Evolutionary conservation across 768 basidiomycete genomes (phyloP).

Genomic region (Naganishia onofrii): DNA sequence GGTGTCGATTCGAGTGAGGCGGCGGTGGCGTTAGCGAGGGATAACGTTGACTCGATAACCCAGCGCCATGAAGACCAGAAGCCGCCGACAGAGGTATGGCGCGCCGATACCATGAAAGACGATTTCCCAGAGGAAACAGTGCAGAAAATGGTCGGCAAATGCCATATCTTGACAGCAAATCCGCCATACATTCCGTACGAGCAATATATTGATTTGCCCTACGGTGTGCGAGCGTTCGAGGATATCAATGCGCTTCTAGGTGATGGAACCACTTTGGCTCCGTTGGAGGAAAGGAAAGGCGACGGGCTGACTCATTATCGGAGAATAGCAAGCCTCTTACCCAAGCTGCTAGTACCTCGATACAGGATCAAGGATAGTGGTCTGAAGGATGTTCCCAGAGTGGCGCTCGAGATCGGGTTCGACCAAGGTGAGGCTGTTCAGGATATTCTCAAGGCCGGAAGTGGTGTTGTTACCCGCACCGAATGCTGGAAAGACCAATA

Average conservation of each 20-base stretch:
- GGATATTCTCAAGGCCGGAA: slow-evolving; percentile 56
- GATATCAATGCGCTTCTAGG: slow-evolving; percentile 78
- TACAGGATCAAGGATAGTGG: slow-evolving; percentile 19
- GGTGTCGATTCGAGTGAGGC: not conserved
- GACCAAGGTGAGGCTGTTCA: slow-evolving; percentile 67
- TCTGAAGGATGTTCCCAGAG: slow-evolving; percentile 36
- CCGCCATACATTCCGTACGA: slow-evolving; percentile 66
- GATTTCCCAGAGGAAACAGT: slow-evolving; percentile 55
- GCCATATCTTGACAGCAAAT: slow-evolving; percentile 43
- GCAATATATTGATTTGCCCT: slow-evolving; percentile 65
- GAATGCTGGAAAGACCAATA: slow-evolving; percentile 80
- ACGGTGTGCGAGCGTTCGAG: slow-evolving; percentile 74
- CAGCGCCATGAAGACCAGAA: not conserved
- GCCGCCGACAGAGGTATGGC: slow-evolving; percentile 1
- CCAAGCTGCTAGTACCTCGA: slow-evolving; percentile 56
- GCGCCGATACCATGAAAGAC: slow-evolving; percentile 43
- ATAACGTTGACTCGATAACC: slow-evolving; percentile 32
- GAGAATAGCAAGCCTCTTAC: slow-evolving; percentile 65
- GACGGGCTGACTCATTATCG: slow-evolving; percentile 69
- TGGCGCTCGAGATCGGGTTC: slow-evolving; percentile 78
- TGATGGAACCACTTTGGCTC: slow-evolving; percentile 56
- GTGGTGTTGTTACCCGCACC: slow-evolving; percentile 55
- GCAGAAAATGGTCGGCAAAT: slow-evolving; percentile 25
- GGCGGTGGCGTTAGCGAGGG: slow-evolving; percentile 31
- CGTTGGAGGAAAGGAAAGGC: slow-evolving; percentile 35